Evolutionary conservation across 305 asterid genomes (phyloP).

Genomic region (Lippia alba): DNA sequence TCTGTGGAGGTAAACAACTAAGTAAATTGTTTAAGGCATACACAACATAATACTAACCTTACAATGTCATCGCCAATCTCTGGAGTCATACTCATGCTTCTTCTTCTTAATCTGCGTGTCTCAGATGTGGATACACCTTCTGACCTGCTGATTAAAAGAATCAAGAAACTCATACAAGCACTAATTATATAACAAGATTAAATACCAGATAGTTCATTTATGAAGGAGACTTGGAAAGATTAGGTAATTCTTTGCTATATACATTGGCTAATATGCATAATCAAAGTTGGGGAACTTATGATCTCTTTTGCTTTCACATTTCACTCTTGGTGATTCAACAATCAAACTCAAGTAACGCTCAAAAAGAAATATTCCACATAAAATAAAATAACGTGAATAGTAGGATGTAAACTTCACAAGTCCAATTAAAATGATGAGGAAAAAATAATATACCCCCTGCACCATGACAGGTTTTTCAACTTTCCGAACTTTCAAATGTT

Average conservation of each 20-base stretch:
- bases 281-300: background rate
- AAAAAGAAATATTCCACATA: slow-evolving; percentile 15
- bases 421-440: too few relatives aligned
- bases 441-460: too few relatives aligned
- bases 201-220: slow-evolving; percentile 2
- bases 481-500: too few relatives aligned
- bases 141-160: slow-evolving; percentile 62
- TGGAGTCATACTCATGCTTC: slow-evolving; percentile 97
- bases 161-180: slow-evolving; percentile 24
- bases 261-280: background rate
- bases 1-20: slow-evolving; percentile 25
- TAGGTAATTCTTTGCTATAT: background rate
- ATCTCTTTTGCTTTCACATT: background rate
- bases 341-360: slow-evolving; percentile 28
- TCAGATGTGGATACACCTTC: slow-evolving; percentile 85
- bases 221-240: background rate
- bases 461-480: too few relatives aligned
- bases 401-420: too few relatives aligned
- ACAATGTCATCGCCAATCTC: slow-evolving; percentile 98
- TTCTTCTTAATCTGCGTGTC: slow-evolving; percentile 78
- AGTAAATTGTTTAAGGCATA: slow-evolving; percentile 8
- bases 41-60: slow-evolving; percentile 64
- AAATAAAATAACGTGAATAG: background rate
- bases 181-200: slow-evolving; percentile 15
- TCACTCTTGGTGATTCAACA: background rate